Evolutionary conservation across 345 rosid genomes (phyloP), one percentile per base, ranked within the genome.

Genomic region (Corchorus capsularis): DNA sequence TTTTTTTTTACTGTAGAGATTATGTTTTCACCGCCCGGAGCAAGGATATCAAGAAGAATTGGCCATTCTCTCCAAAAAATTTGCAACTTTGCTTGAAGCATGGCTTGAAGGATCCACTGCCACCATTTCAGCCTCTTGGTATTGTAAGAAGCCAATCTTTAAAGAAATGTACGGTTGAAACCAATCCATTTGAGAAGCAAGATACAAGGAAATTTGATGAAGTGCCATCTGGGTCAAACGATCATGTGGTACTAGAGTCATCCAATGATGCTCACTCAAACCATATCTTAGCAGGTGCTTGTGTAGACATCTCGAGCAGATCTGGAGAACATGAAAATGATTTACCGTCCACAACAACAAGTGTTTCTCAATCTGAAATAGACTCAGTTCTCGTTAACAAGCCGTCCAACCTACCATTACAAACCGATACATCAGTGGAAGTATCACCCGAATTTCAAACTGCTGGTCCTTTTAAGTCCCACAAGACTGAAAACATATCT

Each of bases 81-180:
- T 83, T 96, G 82, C 90, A 90, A 55, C 91, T 93, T 91, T 93
- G 93, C 65, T 77, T 90, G 83, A 86, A 87, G 74, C 95, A 96
- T 90, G 99, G 99, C 72, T 85, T 93, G 87, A 90, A 86, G 73
- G 92, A 91, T 76, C 90, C 90, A 22, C 85, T 96, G 72, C 98
- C 99, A 73, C 98, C 98, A 17, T 92, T 96, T 87, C 91, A 90
- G 83, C 53, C 74, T 72, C 74, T 79, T 75, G 84, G 83, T 74
- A 57, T 83, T 4, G 81, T 81, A 53, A 87, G 82, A 37, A 84
- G 83, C 79, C 88, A 80, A 75, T 72, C 85, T 34, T 50, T 72
- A 22, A 66, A 69, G 82, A 80, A 70, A 80, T 80, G 78, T 78
- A 50, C n/a, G 43, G 85, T 85, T 75, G 86, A 82, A 71, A 68